A percentile compares a stretch with the other conserved stretches of the same genome.
Conservation (phyloP, 768 basidiomycete genomes). For the Lactarius trivialis region DNA sequence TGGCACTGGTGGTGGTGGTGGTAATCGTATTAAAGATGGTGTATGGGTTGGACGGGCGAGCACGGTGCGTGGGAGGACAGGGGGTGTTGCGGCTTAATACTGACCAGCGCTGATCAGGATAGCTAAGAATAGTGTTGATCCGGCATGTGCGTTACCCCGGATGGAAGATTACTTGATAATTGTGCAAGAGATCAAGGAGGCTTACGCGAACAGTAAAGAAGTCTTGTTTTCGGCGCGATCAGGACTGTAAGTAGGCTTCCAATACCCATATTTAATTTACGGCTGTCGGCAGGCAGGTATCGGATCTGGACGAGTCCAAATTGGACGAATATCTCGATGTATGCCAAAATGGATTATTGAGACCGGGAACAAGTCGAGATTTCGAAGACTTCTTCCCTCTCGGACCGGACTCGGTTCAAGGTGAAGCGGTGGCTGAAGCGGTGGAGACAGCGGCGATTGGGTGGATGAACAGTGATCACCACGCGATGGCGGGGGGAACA, state of each 20-base stretch:
- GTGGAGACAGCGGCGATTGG: background rate
- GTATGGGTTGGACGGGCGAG: slow-evolving; percentile 72
- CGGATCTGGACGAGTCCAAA: slow-evolving; percentile 10
- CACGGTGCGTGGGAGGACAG: slow-evolving; percentile 36
- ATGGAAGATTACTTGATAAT: slow-evolving; percentile 17
- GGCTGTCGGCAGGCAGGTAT: slow-evolving; percentile 4
- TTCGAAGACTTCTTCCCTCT: slow-evolving; percentile 29
- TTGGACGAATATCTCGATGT: slow-evolving; percentile 20
- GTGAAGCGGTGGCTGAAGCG: background rate
- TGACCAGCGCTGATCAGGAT: slow-evolving; percentile 30
- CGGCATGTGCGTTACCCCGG: slow-evolving; percentile 21
- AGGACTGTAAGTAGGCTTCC: slow-evolving; percentile 8
- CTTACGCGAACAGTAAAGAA: slow-evolving; percentile 1
- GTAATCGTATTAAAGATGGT: slow-evolving; percentile 77
- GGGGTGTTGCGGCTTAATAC: background rate
- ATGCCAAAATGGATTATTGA: slow-evolving; percentile 9
- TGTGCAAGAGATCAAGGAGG: slow-evolving; percentile 13
- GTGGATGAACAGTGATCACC: background rate
- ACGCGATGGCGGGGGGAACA: slow-evolving; percentile 12
- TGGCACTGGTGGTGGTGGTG: slow-evolving; percentile 50
- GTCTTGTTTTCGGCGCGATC: slow-evolving; percentile 20
- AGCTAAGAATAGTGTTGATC: slow-evolving; percentile 11
- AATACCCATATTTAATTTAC: background rate
- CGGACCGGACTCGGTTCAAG: background rate
- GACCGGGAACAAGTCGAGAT: slow-evolving; percentile 25